Evolutionary conservation across 2,329 filamentous ascomycete genomes (phyloP).

Genomic region (Colletotrichum sublineola): DNA sequence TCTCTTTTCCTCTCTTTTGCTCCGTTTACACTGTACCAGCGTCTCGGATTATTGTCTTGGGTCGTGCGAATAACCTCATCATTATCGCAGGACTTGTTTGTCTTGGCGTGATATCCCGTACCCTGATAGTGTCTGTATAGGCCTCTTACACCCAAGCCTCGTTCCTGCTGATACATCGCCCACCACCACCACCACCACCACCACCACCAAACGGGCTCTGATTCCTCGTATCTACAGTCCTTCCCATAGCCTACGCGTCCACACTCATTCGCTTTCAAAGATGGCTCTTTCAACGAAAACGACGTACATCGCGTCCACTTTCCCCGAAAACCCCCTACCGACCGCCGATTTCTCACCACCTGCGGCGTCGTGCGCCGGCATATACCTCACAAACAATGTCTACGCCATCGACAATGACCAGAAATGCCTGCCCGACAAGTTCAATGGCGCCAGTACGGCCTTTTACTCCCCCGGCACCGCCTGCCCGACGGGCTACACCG

Average conservation of each 20-base stretch:
- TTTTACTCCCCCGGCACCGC: slow-evolving; percentile 41
- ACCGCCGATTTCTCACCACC: slow-evolving; percentile 44
- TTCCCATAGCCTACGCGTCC: not conserved
- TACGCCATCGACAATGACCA: slow-evolving; percentile 43
- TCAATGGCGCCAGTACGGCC: slow-evolving; percentile 38
- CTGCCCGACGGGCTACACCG: slow-evolving; percentile 41
- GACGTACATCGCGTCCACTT: slow-evolving; percentile 37
- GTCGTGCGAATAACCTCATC: slow-evolving; percentile 10
- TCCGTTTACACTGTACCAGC: no score
- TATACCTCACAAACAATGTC: slow-evolving; percentile 42
- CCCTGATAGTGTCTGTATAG: not conserved
- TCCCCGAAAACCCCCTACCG: slow-evolving; percentile 44
- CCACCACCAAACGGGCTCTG: no score
- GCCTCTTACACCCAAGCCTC: not conserved
- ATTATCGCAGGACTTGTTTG: not conserved
- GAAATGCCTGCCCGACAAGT: slow-evolving; percentile 44
- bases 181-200: no score
- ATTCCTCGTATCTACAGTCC: not conserved
- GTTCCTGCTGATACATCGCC: not conserved
- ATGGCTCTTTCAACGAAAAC: slow-evolving; percentile 32
- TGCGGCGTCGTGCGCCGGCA: slow-evolving; percentile 37
- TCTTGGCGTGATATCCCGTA: not conserved
- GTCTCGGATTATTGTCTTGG: not conserved
- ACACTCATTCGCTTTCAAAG: not conserved
- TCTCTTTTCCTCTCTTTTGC: not conserved